Percentiles rank a stretch among this genome's conserved stretches.
Evolutionary conservation across 2,329 filamentous ascomycete species (phyloP).

Genomic region (Calonectria pteridis): DNA sequence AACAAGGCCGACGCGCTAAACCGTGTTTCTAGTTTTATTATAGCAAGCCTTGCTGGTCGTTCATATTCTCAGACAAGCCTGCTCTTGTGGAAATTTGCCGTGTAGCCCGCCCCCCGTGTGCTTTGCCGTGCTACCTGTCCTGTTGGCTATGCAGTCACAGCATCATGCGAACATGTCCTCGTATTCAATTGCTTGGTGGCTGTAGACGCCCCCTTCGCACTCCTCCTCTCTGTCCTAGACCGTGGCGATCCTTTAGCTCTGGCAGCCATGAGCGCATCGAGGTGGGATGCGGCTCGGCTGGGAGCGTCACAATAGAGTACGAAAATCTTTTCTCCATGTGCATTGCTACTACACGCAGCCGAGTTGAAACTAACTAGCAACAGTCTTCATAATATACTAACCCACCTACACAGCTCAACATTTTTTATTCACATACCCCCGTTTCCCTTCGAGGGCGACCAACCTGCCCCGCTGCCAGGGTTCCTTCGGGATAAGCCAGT

Average conservation of each 20-base stretch:
- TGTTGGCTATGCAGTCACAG: constrained; percentile 27
- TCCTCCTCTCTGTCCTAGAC: background rate
- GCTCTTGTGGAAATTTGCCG: background rate
- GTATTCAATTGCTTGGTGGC: constrained; percentile 28
- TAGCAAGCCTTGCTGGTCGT: background rate
- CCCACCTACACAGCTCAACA: constrained; percentile 54
- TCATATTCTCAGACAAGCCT: background rate
- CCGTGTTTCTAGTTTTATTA: background rate
- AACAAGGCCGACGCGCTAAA: background rate
- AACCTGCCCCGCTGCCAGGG: constrained; percentile 50
- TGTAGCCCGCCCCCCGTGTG: background rate
- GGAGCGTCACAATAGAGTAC: constrained; percentile 64
- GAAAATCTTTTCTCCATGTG: constrained; percentile 35
- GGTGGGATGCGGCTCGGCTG: constrained; percentile 63
- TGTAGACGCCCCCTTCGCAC: constrained; percentile 23
- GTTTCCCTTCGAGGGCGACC: constrained; percentile 50
- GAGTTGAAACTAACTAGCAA: constrained; percentile 33
- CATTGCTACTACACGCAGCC: too few species aligned
- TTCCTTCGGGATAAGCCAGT: constrained; percentile 60
- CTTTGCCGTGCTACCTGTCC: background rate
- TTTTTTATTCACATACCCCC: constrained; percentile 70
- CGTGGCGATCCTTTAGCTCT: constrained; percentile 37
- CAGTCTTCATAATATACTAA: constrained; percentile 63
- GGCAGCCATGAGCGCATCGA: constrained; percentile 55
- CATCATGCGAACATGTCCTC: constrained; percentile 43